phyloP scores from a whole-genome alignment of 257 asterid species.

The Solanum virginianum region DNA sequence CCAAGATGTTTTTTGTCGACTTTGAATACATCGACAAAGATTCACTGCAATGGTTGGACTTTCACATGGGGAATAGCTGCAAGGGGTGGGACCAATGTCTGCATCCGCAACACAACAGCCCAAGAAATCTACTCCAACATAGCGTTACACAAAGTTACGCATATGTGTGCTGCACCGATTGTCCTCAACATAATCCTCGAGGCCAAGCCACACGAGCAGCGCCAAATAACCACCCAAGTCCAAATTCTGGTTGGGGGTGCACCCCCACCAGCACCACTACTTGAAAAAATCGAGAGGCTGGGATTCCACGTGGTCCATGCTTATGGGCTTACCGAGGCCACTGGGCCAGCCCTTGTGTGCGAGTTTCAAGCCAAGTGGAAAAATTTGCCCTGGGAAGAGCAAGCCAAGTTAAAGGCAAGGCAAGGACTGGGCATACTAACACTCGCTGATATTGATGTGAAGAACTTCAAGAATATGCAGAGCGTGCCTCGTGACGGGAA shows the following conservation, averaged over 20 bases:
- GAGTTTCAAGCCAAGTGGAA: constrained; percentile 72
- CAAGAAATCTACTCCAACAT: constrained; percentile 50
- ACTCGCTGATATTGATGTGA: constrained; percentile 60
- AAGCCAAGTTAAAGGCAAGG: constrained; percentile 47
- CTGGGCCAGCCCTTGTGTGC: constrained; percentile 80
- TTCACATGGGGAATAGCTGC: constrained; percentile 93
- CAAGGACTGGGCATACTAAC: constrained; percentile 68
- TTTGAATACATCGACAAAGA: constrained; percentile 31
- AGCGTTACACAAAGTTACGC: constrained; percentile 47
- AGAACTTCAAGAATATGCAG: constrained; percentile 39
- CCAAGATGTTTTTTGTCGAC: constrained; percentile 55
- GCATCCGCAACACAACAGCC: constrained; percentile 64
- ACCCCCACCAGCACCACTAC: constrained; percentile 63
- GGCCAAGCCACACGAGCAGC: constrained; percentile 43
- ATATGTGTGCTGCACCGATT: constrained; percentile 87
- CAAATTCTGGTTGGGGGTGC: constrained; percentile 76
- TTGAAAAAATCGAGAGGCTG: constrained; percentile 37
- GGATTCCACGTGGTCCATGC: constrained; percentile 83
- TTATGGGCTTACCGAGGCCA: constrained; percentile 84
- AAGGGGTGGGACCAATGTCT: constrained; percentile 80
- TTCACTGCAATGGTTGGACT: constrained; percentile 94
- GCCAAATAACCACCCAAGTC: constrained; percentile 16
- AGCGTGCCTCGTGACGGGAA: constrained; percentile 58
- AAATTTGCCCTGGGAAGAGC: constrained; percentile 14
- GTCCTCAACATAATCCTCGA: constrained; percentile 57